Percentiles rank a stretch among this genome's conserved stretches.
Conservation (phyloP, 768 basidiomycete genomes). For the Candolleomyces eurysporus region DNA sequence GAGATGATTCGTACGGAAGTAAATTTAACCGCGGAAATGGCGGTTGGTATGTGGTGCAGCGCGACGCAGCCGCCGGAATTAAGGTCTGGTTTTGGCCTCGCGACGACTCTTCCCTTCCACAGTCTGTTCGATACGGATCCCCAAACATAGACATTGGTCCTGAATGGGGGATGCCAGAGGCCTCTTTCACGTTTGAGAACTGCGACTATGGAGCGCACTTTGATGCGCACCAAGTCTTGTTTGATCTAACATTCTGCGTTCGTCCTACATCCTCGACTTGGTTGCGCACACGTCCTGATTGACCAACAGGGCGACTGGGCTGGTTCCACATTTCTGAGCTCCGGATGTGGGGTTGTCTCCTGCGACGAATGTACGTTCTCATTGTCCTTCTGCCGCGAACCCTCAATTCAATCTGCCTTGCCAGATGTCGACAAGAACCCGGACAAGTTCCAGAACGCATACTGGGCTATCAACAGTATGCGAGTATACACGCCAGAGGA, state of each 20-base stretch:
- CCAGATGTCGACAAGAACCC: conserved; percentile 63
- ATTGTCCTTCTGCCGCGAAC: background rate
- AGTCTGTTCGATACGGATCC: conserved; percentile 27
- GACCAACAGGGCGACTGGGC: conserved; percentile 52
- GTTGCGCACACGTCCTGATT: background rate
- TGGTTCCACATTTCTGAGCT: conserved; percentile 35
- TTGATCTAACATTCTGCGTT: conserved; percentile 64
- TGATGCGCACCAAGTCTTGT: conserved; percentile 49
- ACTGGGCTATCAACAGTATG: conserved; percentile 67
- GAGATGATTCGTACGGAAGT: conserved; percentile 41
- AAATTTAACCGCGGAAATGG: conserved; percentile 53
- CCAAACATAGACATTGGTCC: conserved; percentile 1
- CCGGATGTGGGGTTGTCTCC: conserved; percentile 37
- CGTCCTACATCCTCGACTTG: conserved; percentile 18
- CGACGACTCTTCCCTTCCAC: conserved; percentile 41
- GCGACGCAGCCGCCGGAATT: conserved; percentile 40
- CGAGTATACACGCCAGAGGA: conserved; percentile 43
- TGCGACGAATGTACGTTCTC: conserved; percentile 47
- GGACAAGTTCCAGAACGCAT: conserved; percentile 54
- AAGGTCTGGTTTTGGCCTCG: conserved; percentile 65
- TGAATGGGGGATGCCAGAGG: conserved; percentile 47
- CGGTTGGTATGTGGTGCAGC: conserved; percentile 58
- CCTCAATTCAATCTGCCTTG: background rate
- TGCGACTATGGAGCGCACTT: conserved; percentile 58
- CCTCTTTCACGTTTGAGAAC: conserved; percentile 41